Evolutionary conservation across 768 basidiomycete species (phyloP).

Genomic region (Porpolomopsis calyptriformis): DNA sequence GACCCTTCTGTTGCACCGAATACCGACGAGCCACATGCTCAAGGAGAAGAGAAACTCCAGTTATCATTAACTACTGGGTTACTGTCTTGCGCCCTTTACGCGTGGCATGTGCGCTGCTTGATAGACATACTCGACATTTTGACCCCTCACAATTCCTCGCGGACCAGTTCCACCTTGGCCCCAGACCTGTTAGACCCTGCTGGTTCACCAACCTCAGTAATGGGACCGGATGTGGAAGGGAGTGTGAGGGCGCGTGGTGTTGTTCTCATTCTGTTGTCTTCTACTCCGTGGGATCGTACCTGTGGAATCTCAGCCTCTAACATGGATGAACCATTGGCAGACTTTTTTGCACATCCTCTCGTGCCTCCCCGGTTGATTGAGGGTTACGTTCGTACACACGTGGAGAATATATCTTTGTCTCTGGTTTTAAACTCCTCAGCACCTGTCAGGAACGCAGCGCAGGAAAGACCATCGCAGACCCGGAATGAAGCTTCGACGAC

Average conservation of each 20-base stretch:
- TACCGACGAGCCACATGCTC: constrained; percentile 7
- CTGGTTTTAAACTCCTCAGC: constrained; percentile 17
- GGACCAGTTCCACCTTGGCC: background rate
- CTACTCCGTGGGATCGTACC: constrained; percentile 9
- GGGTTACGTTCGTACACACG: constrained; percentile 44
- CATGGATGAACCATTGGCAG: constrained; percentile 10
- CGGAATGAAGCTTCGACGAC: background rate
- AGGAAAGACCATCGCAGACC: background rate
- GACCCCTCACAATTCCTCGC: constrained; percentile 12
- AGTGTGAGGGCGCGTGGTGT: constrained; percentile 33
- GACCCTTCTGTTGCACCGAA: background rate
- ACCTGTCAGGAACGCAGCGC: constrained; percentile 1
- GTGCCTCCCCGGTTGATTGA: constrained; percentile 38
- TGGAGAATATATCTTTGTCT: constrained; percentile 31
- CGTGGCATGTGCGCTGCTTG: constrained; percentile 45
- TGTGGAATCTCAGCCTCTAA: constrained; percentile 5
- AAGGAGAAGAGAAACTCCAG: constrained; percentile 22
- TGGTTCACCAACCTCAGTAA: constrained; percentile 8
- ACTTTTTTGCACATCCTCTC: constrained; percentile 52
- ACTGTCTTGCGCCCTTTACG: constrained; percentile 44
- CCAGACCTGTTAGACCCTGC: background rate
- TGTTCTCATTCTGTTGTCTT: constrained; percentile 36
- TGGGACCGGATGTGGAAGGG: constrained; percentile 24
- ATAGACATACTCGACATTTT: constrained; percentile 30
- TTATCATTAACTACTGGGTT: constrained; percentile 37